Base-by-base conservation (phyloP, 73 alveolate species). In the Durusdinium trenchii region DNA sequence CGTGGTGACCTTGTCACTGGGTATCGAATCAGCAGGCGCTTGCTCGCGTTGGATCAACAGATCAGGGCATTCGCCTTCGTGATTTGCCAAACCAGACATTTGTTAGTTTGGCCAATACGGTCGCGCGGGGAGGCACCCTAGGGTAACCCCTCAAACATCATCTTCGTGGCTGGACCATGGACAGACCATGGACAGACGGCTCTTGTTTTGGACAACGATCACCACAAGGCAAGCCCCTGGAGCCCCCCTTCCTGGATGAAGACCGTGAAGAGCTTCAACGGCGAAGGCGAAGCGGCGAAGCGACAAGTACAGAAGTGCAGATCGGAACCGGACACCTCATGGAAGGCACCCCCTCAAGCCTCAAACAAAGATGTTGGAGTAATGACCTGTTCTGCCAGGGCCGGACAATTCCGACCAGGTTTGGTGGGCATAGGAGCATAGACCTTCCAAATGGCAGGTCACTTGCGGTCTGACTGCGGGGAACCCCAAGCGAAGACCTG, bases 201-300 rank as follows among this genome's bases (percentile, higher is more conserved):
- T n/a, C n/a, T n/a, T n/a, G n/a, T n/a, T n/a, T n/a, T n/a, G n/a
- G n/a, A n/a, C n/a, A n/a, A n/a, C n/a, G n/a, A n/a, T n/a, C n/a
- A n/a, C n/a, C n/a, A n/a, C n/a, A n/a, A 82, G 96, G 98, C 98
- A 3, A 91, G 98, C 50, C 98, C 98, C 42, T 91, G 98, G 98
- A 91, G 98, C 75, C 98, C 98, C 10, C 98, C 98, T 2, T 89
- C 98, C 23, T 91, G 98, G 98, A 91, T 91, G 98, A 91, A 91
- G 82, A 91, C 98, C 47, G 87, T 76, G 79, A 48, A 42, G 54
- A 71, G 75, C 76, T 91, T 91, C 76, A 51, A 91, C 48, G 98
- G 98, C 23, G 98, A 91, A 91, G 98, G 98, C 73, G 18, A 35
- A 14, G 76, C 32, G 76, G 57, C n/a, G n/a, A n/a, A n/a, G n/a